Percentiles rank a stretch among this genome's conserved stretches.
Evolutionary conservation across 2,329 filamentous ascomycete genomes (phyloP).

Genomic region (Dothiorella sarmentorum): DNA sequence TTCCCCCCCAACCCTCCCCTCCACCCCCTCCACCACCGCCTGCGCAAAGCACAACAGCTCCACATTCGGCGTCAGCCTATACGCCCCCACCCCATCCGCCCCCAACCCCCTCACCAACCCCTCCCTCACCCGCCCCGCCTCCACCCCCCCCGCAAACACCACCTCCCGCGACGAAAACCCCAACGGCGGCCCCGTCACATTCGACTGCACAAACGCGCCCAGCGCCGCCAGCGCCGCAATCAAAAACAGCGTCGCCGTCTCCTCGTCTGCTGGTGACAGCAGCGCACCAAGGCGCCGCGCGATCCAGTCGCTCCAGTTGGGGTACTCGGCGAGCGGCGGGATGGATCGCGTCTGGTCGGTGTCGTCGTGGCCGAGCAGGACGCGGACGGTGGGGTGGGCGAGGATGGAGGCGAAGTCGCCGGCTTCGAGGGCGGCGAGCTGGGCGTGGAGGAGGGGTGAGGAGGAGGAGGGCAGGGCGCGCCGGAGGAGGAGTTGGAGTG

Average conservation of each 20-base stretch:
- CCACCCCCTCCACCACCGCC: slow-evolving; percentile 31
- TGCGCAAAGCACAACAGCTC: slow-evolving; percentile 77
- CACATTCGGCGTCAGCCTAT: slow-evolving; percentile 76
- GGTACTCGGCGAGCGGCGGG: slow-evolving; percentile 32
- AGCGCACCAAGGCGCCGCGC: slow-evolving; percentile 11
- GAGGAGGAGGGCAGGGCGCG: slow-evolving; percentile 39
- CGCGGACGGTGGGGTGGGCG: slow-evolving; percentile 37
- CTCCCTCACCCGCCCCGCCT: slow-evolving; percentile 47
- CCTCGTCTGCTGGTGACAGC: slow-evolving; percentile 15
- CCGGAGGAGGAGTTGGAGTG: slow-evolving; percentile 41
- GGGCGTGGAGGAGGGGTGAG: slow-evolving; percentile 30
- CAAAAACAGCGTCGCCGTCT: slow-evolving; percentile 38
- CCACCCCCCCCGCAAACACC: slow-evolving; percentile 40
- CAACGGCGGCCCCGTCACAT: slow-evolving; percentile 83
- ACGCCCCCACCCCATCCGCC: slow-evolving; percentile 81
- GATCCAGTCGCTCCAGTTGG: slow-evolving; percentile 43
- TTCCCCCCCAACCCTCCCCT: slow-evolving; percentile 18
- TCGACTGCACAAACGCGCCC: slow-evolving; percentile 78
- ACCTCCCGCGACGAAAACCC: slow-evolving; percentile 51
- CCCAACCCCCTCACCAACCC: slow-evolving; percentile 67
- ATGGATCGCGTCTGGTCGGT: slow-evolving; percentile 25
- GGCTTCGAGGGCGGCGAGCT: slow-evolving; percentile 39
- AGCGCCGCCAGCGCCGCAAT: slow-evolving; percentile 66
- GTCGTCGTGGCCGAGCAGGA: slow-evolving; percentile 41
- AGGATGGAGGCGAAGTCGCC: slow-evolving; percentile 43